phyloP scores from a whole-genome alignment of 306 rosid genomes.

The Astragalus glycyphyllos region DNA sequence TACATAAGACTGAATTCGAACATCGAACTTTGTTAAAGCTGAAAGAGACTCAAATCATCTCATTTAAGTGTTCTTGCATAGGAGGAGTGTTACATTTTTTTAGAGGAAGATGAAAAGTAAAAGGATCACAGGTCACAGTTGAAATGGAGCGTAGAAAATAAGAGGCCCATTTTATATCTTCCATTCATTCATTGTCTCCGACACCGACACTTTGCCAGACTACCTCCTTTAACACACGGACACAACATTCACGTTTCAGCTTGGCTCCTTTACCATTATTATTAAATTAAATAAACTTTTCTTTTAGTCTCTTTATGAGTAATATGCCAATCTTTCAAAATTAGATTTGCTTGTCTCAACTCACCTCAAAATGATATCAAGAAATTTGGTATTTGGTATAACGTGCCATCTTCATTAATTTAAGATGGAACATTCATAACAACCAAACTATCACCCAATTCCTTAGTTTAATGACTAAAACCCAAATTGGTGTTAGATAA shows the following conservation, averaged over 20 bases:
- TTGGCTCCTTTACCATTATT: constrained; percentile 23
- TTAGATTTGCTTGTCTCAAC: neutral
- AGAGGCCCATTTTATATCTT: constrained; percentile 15
- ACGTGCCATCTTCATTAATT: neutral
- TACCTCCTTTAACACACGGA: constrained; percentile 16
- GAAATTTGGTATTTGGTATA: neutral
- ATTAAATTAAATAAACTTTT: neutral
- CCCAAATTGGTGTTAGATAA: no score
- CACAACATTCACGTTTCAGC: constrained; percentile 41
- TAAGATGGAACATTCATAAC: neutral
- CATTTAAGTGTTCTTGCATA: no score
- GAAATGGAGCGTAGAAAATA: constrained; percentile 37
- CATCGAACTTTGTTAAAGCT: no score
- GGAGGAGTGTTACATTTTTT: no score
- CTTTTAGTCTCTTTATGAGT: neutral
- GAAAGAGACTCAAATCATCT: no score
- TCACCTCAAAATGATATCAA: no score
- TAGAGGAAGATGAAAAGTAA: neutral
- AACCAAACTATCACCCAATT: neutral
- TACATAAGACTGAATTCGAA: no score
- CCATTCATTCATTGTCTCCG: constrained; percentile 31
- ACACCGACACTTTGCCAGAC: constrained; percentile 55
- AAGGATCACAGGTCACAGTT: constrained; percentile 33
- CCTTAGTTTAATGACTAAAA: no score
- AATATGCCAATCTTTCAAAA: neutral